Base-by-base conservation (phyloP, 106 monocot species). In the Narthecium ossifragum region DNA sequence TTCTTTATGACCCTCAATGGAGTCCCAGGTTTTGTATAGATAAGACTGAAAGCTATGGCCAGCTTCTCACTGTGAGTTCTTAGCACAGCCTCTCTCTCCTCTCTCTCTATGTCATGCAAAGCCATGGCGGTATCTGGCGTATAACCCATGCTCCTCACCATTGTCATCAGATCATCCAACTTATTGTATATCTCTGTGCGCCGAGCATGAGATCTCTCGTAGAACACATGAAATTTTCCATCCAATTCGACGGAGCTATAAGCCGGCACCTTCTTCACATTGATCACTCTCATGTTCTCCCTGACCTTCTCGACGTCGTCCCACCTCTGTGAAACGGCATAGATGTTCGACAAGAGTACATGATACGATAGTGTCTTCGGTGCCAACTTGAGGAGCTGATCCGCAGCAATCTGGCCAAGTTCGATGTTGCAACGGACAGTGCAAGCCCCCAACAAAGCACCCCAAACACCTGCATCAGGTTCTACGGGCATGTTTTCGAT, bases 1-100 rank as follows among this genome's bases (percentile, higher is more conserved):
- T 74, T 75, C 61, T 75, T 75, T 62, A 62, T 62, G 53, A 75
- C 62, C 36, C 74, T 60, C 11, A 75, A 8, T 6, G 67, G 60
- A 22, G 31, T 28, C 48, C 0, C 0, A 45, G 6, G 7, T n/a
- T 46, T 45, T 5, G 26, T 37, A 15, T 37, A 14, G 26, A 46
- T 55, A 12, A 67, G 34, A 24, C 26, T 46, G 23, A 73, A 73
- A 6, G 57, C 66, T 33, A 73, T 50, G 3, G 73, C 65, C 2
- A 73, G 59, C 59, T 58, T 73, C 65, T 73, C 73, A 11, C 73
- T 73, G 34, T 73, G 73, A 15, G 31, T 47, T 25, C 30, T 43
- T 2, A 75, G 40, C 1, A 56, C 62, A 21, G 47, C 62, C 47
- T 68, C 62, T 39, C 62, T 75, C 75, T 75, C 75, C 67, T 75